Evolutionary conservation across 2,329 filamentous ascomycete species (phyloP).

Genomic region (Aureobasidium mangrovei): DNA sequence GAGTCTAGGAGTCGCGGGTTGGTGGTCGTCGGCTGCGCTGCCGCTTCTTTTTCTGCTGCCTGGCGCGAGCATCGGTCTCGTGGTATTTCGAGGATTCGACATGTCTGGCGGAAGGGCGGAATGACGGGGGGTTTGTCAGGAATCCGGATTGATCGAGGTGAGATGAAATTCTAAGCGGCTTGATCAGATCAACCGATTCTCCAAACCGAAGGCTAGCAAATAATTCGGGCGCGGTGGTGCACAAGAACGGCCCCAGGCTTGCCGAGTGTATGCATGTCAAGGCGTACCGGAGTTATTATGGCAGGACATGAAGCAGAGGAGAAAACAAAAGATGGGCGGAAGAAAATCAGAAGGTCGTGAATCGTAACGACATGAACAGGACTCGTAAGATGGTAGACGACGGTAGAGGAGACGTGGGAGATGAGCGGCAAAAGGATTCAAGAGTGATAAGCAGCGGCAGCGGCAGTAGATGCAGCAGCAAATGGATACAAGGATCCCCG

Average conservation of each 20-base stretch:
- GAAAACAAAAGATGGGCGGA: background rate
- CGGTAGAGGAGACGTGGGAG: slow-evolving; percentile 10
- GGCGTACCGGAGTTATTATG: slow-evolving; percentile 9
- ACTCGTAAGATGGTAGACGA: background rate
- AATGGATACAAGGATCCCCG: slow-evolving; percentile 8
- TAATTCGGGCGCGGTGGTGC: slow-evolving; percentile 7
- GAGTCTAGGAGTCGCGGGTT: slow-evolving; percentile 47
- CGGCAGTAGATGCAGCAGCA: slow-evolving; percentile 4
- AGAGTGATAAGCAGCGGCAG: slow-evolving; percentile 7
- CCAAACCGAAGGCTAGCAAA: background rate
- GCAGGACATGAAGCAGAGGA: slow-evolving; percentile 5
- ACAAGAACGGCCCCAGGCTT: slow-evolving; percentile 12
- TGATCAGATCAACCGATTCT: slow-evolving; percentile 2
- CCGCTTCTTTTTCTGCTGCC: slow-evolving; percentile 10
- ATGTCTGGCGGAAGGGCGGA: background rate
- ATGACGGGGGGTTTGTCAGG: background rate
- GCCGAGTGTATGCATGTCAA: slow-evolving; percentile 7
- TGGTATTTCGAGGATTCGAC: background rate
- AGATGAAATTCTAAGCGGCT: slow-evolving; percentile 7
- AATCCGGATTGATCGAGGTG: background rate
- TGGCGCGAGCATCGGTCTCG: slow-evolving; percentile 7
- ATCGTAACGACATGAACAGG: background rate
- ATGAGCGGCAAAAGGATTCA: slow-evolving; percentile 7
- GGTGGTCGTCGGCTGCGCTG: slow-evolving; percentile 41
- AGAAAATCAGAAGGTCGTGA: background rate